phyloP scores from a whole-genome alignment of 805 yeast species.

The Suhomyces sp. region DNA sequence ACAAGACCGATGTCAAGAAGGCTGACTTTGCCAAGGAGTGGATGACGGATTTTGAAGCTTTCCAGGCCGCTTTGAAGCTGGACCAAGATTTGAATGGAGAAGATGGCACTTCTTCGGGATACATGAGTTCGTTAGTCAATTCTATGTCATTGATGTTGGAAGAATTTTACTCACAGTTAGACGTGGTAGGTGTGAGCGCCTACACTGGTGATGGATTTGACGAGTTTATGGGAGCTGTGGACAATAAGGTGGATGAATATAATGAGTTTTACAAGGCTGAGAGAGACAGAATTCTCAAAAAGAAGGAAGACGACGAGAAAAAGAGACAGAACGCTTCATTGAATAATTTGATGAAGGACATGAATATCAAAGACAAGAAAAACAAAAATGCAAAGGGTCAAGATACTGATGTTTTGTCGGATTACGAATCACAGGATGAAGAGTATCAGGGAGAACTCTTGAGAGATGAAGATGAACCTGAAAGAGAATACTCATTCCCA shows the following conservation, averaged over 20 bases:
- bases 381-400: conserved; percentile 18
- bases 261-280: conserved; percentile 80
- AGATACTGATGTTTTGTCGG: conserved; percentile 52
- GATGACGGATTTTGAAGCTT: conserved; percentile 95
- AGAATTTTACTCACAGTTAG: conserved; percentile 90
- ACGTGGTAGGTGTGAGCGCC: conserved; percentile 89
- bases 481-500: conserved; percentile 70
- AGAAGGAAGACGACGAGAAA: conserved; percentile 75
- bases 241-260: conserved; percentile 83
- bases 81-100: conserved; percentile 68
- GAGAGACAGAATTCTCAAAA: conserved; percentile 74
- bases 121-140: conserved; percentile 90
- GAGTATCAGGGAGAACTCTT: conserved; percentile 46
- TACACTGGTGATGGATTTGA: conserved; percentile 94
- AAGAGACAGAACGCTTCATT: conserved; percentile 69
- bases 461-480: conserved; percentile 41
- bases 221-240: conserved; percentile 82
- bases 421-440: conserved; percentile 51
- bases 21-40: conserved; percentile 90
- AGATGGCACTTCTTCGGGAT: conserved; percentile 68
- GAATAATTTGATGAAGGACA: conserved; percentile 76
- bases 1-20: conserved; percentile 85
- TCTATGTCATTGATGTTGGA: conserved; percentile 96
- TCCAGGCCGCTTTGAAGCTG: conserved; percentile 72
- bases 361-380: conserved; percentile 56